phyloP scores from a whole-genome alignment of 441 rosid species.

The Corymbia citriodora region DNA sequence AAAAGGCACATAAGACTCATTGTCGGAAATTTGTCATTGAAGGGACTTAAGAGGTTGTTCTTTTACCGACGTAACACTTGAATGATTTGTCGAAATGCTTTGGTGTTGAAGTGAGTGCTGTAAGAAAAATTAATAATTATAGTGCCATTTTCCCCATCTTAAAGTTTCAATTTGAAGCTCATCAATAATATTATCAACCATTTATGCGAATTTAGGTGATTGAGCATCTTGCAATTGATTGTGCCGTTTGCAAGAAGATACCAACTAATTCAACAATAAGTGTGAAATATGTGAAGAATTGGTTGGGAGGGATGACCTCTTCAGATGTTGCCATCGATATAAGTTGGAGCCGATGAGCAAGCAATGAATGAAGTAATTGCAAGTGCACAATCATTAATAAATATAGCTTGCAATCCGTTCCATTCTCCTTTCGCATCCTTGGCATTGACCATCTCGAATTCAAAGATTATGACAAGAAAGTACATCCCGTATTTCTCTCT shows the following conservation, averaged over 20 bases:
- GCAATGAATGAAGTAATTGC: not conserved
- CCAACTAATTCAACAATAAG: not conserved
- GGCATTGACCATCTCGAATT: not conserved
- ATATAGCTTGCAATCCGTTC: not conserved
- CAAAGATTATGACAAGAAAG: not conserved
- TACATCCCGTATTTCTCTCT: not conserved
- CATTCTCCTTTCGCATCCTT: not conserved
- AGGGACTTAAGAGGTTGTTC: fast-evolving
- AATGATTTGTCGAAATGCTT: not conserved
- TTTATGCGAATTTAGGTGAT: not conserved
- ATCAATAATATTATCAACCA: not conserved
- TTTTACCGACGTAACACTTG: fast-evolving
- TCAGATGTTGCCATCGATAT: not conserved
- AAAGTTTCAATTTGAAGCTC: not conserved
- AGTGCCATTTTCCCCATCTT: not conserved
- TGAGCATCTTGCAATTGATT: not conserved
- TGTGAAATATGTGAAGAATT: not conserved
- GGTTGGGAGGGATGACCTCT: not conserved
- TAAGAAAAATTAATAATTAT: not conserved
- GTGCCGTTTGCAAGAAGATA: not conserved
- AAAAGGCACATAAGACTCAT: fast-evolving
- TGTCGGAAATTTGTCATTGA: not conserved
- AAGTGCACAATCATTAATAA: not conserved
- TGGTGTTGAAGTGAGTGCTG: fast-evolving
- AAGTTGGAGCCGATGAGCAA: not conserved